Evolutionary conservation across 139 green algal genomes (phyloP).

Genomic region (Bryopsis sp.): DNA sequence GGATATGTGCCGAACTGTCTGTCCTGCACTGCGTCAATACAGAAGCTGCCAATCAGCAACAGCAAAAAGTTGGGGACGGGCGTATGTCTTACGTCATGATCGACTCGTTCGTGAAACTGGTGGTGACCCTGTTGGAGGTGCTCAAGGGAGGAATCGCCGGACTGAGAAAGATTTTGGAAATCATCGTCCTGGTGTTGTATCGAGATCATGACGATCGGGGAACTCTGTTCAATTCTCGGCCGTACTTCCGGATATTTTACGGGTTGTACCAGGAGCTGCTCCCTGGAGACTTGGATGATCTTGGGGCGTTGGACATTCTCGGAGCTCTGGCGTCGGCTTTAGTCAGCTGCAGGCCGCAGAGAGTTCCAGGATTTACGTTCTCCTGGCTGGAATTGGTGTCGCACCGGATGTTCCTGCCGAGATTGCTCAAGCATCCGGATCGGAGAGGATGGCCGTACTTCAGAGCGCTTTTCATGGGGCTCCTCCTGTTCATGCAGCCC

Average conservation of each 20-base stretch:
- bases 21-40: constrained; percentile 69
- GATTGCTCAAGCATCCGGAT: constrained; percentile 60
- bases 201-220: constrained; percentile 65
- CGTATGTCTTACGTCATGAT: constrained; percentile 53
- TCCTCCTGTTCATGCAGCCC: constrained; percentile 94
- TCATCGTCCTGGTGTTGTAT: constrained; percentile 55
- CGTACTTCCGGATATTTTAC: constrained; percentile 87
- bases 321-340: constrained; percentile 32
- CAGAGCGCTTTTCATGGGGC: constrained; percentile 45
- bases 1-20: constrained; percentile 74
- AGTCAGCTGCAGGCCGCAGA: constrained; percentile 68
- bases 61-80: constrained; percentile 9
- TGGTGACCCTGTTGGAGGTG: constrained; percentile 44
- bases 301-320: background rate
- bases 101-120: constrained; percentile 49
- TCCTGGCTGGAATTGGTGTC: constrained; percentile 90
- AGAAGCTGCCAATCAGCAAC: constrained; percentile 25
- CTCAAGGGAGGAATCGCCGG: constrained; percentile 49
- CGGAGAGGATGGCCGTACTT: constrained; percentile 12
- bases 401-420: constrained; percentile 87
- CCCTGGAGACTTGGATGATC: constrained; percentile 22
- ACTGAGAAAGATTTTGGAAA: constrained; percentile 54
- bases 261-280: constrained; percentile 75
- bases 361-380: constrained; percentile 89
- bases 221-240: constrained; percentile 76